A percentile compares a stretch with the other conserved stretches of the same genome.
These are phyloP conservation scores for Pyrenopolyporus hunteri DNA, from an alignment of 495 filamentous ascomycete species.

Conservation along the genomic window DNA sequence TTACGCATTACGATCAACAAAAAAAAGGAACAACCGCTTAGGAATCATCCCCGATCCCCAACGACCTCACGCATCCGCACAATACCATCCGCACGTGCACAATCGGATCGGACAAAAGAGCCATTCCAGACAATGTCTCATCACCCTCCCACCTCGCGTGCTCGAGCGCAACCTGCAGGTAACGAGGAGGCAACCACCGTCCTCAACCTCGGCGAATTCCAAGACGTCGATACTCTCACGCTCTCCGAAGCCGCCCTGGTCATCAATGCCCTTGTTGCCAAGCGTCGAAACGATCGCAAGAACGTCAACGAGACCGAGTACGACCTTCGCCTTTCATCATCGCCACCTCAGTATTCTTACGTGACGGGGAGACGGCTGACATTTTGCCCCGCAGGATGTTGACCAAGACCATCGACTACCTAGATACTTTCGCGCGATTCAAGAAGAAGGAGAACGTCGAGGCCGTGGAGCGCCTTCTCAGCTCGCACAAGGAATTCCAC, in stretches of 20 bases:
- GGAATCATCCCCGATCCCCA: neutral
- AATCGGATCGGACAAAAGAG: neutral
- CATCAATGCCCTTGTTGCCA: slow-evolving; percentile 83
- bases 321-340: slow-evolving; percentile 21
- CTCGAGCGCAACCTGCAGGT: slow-evolving; percentile 73
- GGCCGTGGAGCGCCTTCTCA: slow-evolving; percentile 83
- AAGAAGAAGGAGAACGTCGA: slow-evolving; percentile 93
- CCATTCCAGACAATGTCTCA: slow-evolving; percentile 33
- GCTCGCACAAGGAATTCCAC: slow-evolving; percentile 76
- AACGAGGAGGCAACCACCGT: slow-evolving; percentile 86
- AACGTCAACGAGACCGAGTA: slow-evolving; percentile 72
- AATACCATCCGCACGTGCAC: neutral
- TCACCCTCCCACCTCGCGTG: slow-evolving; percentile 65
- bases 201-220: slow-evolving; percentile 89
- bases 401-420: slow-evolving; percentile 84
- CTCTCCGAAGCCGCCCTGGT: slow-evolving; percentile 90
- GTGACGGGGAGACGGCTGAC: slow-evolving; percentile 10
- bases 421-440: slow-evolving; percentile 92
- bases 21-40: neutral
- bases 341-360: neutral
- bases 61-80: neutral
- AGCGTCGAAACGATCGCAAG: slow-evolving; percentile 67
- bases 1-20: slow-evolving; percentile 11
- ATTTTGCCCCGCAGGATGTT: slow-evolving; percentile 56
- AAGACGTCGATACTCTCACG: slow-evolving; percentile 83